phyloP scores from a whole-genome alignment of 2,329 filamentous ascomycete species.

The Stachybotrys echinatus region DNA sequence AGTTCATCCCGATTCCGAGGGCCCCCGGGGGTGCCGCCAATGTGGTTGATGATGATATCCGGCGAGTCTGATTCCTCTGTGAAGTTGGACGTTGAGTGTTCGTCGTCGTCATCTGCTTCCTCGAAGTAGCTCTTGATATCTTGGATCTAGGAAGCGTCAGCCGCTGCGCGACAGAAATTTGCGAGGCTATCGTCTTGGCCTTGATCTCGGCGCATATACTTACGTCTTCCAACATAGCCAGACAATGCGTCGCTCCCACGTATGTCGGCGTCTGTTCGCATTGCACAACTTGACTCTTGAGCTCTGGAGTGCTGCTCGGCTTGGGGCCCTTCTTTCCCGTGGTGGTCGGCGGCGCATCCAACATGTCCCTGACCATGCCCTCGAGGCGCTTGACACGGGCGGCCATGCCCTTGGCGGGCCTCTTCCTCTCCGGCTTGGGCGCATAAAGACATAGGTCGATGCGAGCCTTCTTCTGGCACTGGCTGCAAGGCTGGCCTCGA shows the following conservation, averaged over 20 bases:
- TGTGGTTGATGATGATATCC: slow-evolving; percentile 39
- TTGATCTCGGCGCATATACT: slow-evolving; percentile 23
- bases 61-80: slow-evolving; percentile 19
- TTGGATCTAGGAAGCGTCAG: slow-evolving; percentile 40
- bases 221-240: slow-evolving; percentile 56
- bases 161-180: not conserved
- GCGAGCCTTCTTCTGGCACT: slow-evolving; percentile 46
- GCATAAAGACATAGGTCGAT: slow-evolving; percentile 43
- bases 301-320: slow-evolving; percentile 12
- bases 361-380: slow-evolving; percentile 52
- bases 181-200: not conserved
- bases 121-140: slow-evolving; percentile 55
- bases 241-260: slow-evolving; percentile 54
- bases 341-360: slow-evolving; percentile 31
- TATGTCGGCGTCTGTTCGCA: slow-evolving; percentile 41
- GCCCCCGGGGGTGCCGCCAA: slow-evolving; percentile 27
- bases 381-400: slow-evolving; percentile 50
- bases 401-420: slow-evolving; percentile 44
- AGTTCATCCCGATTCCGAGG: slow-evolving; percentile 40
- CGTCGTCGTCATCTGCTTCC: slow-evolving; percentile 32
- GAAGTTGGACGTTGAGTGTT: slow-evolving; percentile 17
- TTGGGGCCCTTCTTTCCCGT: slow-evolving; percentile 5
- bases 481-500: slow-evolving; percentile 43
- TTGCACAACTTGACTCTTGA: slow-evolving; percentile 37
- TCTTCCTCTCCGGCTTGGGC: slow-evolving; percentile 34